Conservation (phyloP, 257 asterid genomes). For the Coffea canephora region DNA sequence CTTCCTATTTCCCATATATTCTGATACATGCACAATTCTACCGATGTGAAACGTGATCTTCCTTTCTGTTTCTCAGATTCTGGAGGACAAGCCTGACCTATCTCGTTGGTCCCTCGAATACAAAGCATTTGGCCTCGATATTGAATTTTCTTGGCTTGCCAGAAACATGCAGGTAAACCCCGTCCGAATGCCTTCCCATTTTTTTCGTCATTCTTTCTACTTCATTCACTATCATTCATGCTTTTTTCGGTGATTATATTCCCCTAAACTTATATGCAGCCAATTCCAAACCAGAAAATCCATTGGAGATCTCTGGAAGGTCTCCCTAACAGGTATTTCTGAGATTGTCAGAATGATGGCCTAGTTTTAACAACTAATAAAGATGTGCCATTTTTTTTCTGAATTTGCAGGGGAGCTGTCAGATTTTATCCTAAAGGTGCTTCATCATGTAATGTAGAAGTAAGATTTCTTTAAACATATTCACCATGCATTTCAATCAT, state of each 20-base stretch:
- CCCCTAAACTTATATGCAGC: conserved; percentile 44
- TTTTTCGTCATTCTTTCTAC: neutral
- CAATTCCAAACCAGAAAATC: conserved; percentile 85
- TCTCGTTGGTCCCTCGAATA: conserved; percentile 91
- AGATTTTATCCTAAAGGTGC: conserved; percentile 86
- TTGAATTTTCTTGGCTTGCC: conserved; percentile 91
- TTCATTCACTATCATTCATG: neutral
- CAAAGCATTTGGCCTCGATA: conserved; percentile 82
- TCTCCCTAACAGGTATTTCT: conserved; percentile 77
- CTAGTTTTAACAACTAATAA: too few species aligned
- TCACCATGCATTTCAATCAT: conserved; percentile 1
- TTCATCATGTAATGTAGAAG: conserved; percentile 71
- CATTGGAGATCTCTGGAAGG: conserved; percentile 97
- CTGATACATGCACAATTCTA: too few species aligned
- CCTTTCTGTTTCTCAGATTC: conserved; percentile 44
- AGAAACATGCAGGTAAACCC: conserved; percentile 80
- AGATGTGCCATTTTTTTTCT: neutral
- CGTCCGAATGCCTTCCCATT: neutral
- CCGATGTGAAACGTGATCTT: conserved; percentile 12
- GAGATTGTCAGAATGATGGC: neutral
- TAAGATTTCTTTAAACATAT: conserved; percentile 34
- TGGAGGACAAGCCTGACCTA: conserved; percentile 86
- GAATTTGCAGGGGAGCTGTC: conserved; percentile 83
- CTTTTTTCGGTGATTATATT: neutral
- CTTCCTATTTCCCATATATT: neutral